phyloP scores from a whole-genome alignment of 441 rosid genomes.

The Kokia cookei region DNA sequence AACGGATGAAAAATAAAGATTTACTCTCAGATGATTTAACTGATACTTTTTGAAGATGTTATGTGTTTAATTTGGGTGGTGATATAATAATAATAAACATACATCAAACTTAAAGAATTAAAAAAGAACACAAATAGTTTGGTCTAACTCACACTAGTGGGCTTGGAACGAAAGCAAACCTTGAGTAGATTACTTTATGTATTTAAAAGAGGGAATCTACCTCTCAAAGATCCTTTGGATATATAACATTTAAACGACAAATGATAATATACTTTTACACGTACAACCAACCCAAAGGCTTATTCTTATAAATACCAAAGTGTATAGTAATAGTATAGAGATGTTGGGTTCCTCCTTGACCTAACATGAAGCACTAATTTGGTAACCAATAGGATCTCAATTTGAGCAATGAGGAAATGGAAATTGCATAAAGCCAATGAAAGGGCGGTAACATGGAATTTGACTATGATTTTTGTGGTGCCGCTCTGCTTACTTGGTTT shows the following conservation, averaged over 20 bases:
- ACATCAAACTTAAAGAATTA: too few relatives aligned
- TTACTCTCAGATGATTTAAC: too few relatives aligned
- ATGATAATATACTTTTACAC: neutral
- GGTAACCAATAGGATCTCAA: conserved; percentile 16
- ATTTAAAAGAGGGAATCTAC: conserved; percentile 9
- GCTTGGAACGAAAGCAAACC: neutral
- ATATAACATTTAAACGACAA: neutral
- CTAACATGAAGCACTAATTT: conserved; percentile 29
- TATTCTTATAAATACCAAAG: neutral
- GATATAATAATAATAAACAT: too few relatives aligned
- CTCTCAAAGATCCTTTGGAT: neutral
- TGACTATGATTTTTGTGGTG: conserved; percentile 24
- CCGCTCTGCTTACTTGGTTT: conserved; percentile 4
- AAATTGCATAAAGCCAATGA: conserved; percentile 20
- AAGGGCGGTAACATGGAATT: conserved; percentile 20
- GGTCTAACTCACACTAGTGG: neutral
- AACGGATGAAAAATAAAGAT: too few relatives aligned
- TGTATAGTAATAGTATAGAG: neutral
- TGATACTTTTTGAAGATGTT: too few relatives aligned
- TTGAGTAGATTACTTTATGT: neutral
- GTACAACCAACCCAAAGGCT: neutral
- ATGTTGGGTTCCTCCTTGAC: conserved; percentile 10
- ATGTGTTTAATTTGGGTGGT: too few relatives aligned
- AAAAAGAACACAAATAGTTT: too few relatives aligned
- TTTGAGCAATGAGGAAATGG: neutral